Base-by-base conservation (phyloP, 495 filamentous ascomycete species). In the Chlorociboria aeruginascens region DNA sequence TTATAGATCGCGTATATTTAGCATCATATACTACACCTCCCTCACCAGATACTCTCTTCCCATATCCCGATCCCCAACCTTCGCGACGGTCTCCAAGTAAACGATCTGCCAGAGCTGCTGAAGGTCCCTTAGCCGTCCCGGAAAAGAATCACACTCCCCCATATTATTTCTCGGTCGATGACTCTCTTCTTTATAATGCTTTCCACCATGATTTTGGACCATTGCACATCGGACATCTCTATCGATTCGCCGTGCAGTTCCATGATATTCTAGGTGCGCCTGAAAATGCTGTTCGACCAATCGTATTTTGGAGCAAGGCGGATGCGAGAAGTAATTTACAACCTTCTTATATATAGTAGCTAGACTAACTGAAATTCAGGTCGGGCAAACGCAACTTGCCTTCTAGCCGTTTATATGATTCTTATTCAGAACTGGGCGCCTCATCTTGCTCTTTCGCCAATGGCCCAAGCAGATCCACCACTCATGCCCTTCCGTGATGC, bases 151-250 rank as follows among this genome's bases (percentile, higher is more conserved):
- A 66, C 32, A 61, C 63, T 38, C 60, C 79, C 44, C 93, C 93
- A 0, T 86, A 83, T 50, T 99, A 99, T 66, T 99, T 99, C 66
- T 89, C 89, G 3, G 78, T 97, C 49, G 93, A 99, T 59, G 85
- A 95, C 59, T 81, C 72, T 30, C 77, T 99, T 11, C 73, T 95
- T 20, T 99, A 99, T 71, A 97, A 99, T 61, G 87, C 89, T 7
- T 99, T 99, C 69, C 89, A 96, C 65, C 89, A 90, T 49, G 92
- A 99, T 64, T 99, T 99, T 64, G 92, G 92, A 51, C 92, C 92
- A 55, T 72, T 97, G 17, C 93, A 99, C 67, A 93, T 97, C 45
- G 92, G 93, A 4, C 92, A 99, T 58, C 69, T 97, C 28, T 97
- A 99, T 69, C 76, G 92, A 32, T 99, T 97, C 66, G 89, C 93